phyloP scores from a whole-genome alignment of 1,139 yeast species.

The Scheffersomyces insectosa region DNA sequence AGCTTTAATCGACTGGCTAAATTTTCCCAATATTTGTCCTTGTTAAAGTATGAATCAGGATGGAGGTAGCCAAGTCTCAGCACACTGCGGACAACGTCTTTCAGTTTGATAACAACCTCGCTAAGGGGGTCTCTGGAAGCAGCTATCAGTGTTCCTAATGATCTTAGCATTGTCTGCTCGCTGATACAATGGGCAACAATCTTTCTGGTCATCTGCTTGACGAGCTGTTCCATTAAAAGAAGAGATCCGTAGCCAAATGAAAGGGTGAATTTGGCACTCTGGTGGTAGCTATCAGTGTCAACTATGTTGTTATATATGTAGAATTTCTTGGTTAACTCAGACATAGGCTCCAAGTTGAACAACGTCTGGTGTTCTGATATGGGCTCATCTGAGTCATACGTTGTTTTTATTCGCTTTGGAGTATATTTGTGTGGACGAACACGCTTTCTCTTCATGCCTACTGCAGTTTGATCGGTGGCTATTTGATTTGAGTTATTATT shows the following conservation, averaged over 20 bases:
- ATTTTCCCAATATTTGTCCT: constrained; percentile 12
- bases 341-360: constrained; percentile 5
- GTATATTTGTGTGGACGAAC: no score
- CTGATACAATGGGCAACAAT: constrained; percentile 2
- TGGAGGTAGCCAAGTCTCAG: constrained; percentile 1
- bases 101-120: background rate
- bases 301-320: constrained; percentile 1
- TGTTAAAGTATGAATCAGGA: constrained; percentile 8
- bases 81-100: background rate
- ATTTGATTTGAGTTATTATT: no score
- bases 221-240: constrained; percentile 9
- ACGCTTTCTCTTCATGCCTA: no score
- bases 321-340: constrained; percentile 2
- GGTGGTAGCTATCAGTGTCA: background rate
- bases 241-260: background rate
- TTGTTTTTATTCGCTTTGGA: no score
- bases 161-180: no score
- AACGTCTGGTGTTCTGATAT: background rate
- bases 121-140: no score
- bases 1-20: constrained; percentile 6
- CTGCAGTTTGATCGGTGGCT: no score
- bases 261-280: background rate
- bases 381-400: background rate
- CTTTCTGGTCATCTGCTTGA: constrained; percentile 4
- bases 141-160: no score